Percentiles rank a stretch among this genome's conserved stretches.
Evolutionary conservation across 2,329 filamentous ascomycete species (phyloP).

Genomic region (Calonectria pseudoturangicola): DNA sequence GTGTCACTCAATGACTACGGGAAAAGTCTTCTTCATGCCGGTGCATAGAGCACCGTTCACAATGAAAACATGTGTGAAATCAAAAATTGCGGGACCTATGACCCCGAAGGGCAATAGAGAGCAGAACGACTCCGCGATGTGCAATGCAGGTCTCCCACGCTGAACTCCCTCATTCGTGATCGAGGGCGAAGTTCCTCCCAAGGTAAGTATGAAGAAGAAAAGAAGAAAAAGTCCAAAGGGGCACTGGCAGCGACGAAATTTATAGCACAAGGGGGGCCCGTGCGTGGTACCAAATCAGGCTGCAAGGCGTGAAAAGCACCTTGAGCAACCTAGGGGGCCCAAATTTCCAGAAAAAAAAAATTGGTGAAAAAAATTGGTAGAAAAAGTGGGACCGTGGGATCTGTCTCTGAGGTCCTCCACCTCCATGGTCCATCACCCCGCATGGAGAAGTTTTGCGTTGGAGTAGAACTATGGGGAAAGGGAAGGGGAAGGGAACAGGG

Average conservation of each 20-base stretch:
- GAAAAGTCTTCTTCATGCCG: constrained; percentile 65
- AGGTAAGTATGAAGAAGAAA: constrained; percentile 74
- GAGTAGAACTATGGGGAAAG: constrained; percentile 31
- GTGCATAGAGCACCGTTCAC: constrained; percentile 61
- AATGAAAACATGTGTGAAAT: constrained; percentile 67
- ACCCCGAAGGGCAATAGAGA: constrained; percentile 73
- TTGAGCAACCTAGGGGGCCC: neutral
- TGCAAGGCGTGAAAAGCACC: constrained; percentile 14
- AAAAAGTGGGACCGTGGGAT: neutral
- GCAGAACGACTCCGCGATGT: constrained; percentile 70
- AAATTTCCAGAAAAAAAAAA: constrained; percentile 1
- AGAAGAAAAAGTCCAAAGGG: constrained; percentile 51
- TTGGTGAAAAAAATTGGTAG: neutral
- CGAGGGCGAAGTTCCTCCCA: constrained; percentile 63
- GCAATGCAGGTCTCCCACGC: constrained; percentile 72
- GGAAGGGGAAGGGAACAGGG: constrained; percentile 12
- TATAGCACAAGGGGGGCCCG: constrained; percentile 54
- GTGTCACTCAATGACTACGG: neutral
- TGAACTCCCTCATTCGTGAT: constrained; percentile 67
- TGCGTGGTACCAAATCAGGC: constrained; percentile 18
- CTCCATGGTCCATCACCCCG: constrained; percentile 20
- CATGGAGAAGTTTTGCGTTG: constrained; percentile 14
- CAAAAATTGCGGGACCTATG: constrained; percentile 74
- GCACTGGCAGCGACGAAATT: constrained; percentile 44
- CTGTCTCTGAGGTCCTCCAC: constrained; percentile 1